Percentiles rank a stretch among this genome's conserved stretches.
Conservation (phyloP, 2,329 filamentous ascomycete genomes). For the Pseudodiploospora longispora region DNA sequence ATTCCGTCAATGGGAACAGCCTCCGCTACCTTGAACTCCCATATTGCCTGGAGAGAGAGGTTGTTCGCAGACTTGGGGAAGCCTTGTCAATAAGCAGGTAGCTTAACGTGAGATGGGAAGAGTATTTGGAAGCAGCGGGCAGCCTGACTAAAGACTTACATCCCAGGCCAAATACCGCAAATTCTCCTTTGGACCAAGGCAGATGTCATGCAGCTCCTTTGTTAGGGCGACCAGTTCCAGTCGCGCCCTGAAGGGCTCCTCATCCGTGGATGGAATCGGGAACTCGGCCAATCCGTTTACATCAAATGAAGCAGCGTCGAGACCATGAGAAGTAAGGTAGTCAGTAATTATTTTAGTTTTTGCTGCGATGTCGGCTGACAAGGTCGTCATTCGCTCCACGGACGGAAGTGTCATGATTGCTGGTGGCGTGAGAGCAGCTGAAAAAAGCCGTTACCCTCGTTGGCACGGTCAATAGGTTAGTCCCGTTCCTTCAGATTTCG, state of each 20-base stretch:
- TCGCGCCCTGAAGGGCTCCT: constrained; percentile 6
- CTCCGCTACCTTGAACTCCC: constrained; percentile 20
- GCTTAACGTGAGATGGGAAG: no score
- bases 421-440: constrained; percentile 1
- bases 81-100: background rate
- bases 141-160: constrained; percentile 9
- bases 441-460: no score
- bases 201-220: constrained; percentile 18
- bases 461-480: no score
- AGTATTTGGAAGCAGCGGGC: no score
- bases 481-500: no score
- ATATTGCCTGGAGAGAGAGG: constrained; percentile 20
- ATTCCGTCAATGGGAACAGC: constrained; percentile 17
- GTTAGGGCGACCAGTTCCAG: constrained; percentile 14
- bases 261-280: constrained; percentile 6
- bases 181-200: constrained; percentile 17
- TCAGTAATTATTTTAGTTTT: constrained; percentile 8
- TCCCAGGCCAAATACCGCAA: constrained; percentile 18
- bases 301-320: constrained; percentile 9
- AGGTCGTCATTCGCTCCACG: constrained; percentile 5
- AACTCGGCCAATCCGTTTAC: constrained; percentile 7
- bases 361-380: constrained; percentile 4
- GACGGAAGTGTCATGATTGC: constrained; percentile 5
- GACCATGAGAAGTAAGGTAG: constrained; percentile 5
- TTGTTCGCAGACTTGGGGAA: constrained; percentile 14